Evolutionary conservation across 2,329 filamentous ascomycete genomes (phyloP).

Genomic region (Verruconis gallopava): DNA sequence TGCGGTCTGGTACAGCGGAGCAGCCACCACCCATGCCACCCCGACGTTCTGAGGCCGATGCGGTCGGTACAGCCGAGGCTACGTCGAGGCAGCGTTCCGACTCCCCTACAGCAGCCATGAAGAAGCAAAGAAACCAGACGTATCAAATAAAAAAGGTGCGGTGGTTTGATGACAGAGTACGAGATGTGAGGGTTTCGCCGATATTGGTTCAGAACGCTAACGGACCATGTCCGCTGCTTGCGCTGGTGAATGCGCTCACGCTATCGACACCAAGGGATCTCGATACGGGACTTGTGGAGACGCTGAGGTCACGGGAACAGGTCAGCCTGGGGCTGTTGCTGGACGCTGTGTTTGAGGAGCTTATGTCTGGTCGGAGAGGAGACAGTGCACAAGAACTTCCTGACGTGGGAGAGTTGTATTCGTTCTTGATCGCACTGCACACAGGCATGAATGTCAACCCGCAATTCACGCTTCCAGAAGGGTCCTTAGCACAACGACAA

Average conservation of each 20-base stretch:
- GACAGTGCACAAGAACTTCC: slow-evolving; percentile 55
- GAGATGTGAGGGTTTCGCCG: slow-evolving; percentile 60
- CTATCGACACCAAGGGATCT: slow-evolving; percentile 60
- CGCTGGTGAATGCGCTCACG: slow-evolving; percentile 82
- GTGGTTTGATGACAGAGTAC: slow-evolving; percentile 57
- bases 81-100: slow-evolving; percentile 13
- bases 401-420: slow-evolving; percentile 77
- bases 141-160: slow-evolving; percentile 88
- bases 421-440: slow-evolving; percentile 75
- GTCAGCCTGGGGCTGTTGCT: slow-evolving; percentile 76
- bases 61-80: slow-evolving; percentile 1
- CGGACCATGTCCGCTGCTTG: slow-evolving; percentile 84
- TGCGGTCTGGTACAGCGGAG: slow-evolving; percentile 22
- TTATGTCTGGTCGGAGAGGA: slow-evolving; percentile 64
- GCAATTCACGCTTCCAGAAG: slow-evolving; percentile 44
- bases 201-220: slow-evolving; percentile 89
- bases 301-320: slow-evolving; percentile 68
- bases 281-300: slow-evolving; percentile 62
- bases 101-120: slow-evolving; percentile 21
- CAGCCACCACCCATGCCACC: slow-evolving; percentile 22
- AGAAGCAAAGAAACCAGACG: slow-evolving; percentile 47
- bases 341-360: slow-evolving; percentile 83
- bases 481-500: slow-evolving; percentile 21
- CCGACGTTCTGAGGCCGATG: slow-evolving; percentile 14
- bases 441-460: slow-evolving; percentile 99